Evolutionary conservation across 2,329 filamentous ascomycete genomes (phyloP).

Genomic region (Fusarium succisae): DNA sequence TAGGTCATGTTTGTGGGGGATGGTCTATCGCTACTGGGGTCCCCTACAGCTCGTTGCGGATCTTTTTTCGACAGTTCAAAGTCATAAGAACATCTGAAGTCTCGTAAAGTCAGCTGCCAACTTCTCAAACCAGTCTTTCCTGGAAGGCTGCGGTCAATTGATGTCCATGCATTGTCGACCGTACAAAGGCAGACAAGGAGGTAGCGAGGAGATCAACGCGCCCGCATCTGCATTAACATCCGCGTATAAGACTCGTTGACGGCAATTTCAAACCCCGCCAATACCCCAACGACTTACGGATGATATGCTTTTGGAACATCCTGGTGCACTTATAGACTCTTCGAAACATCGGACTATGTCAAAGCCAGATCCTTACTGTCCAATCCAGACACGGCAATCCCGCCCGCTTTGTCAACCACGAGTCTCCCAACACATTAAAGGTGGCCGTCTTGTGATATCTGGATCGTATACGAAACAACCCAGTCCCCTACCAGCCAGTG

Average conservation of each 20-base stretch:
- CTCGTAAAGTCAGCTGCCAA: slow-evolving; percentile 29
- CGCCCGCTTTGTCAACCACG: background rate
- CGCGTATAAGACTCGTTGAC: background rate
- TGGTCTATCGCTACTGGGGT: slow-evolving; percentile 17
- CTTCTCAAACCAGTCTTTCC: slow-evolving; percentile 1
- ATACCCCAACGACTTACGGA: background rate
- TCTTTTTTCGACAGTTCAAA: slow-evolving; percentile 19
- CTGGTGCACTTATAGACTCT: background rate
- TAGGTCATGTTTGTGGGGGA: slow-evolving; percentile 14
- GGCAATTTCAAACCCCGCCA: background rate
- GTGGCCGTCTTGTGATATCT: background rate
- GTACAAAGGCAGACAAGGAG: background rate
- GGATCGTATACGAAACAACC: background rate
- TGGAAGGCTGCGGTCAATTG: background rate
- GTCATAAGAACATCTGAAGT: slow-evolving; percentile 33
- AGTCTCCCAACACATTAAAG: background rate
- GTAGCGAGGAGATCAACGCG: background rate
- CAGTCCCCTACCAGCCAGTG: background rate
- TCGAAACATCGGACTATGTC: background rate
- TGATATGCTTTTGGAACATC: background rate
- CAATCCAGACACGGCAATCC: background rate
- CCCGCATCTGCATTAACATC: background rate
- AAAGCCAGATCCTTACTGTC: background rate
- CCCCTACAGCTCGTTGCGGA: slow-evolving; percentile 22
- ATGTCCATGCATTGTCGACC: background rate